Percentiles rank a stretch among this genome's conserved stretches.
Evolutionary conservation across 75 land plant species (phyloP).

Genomic region (Azolla pinnata): DNA sequence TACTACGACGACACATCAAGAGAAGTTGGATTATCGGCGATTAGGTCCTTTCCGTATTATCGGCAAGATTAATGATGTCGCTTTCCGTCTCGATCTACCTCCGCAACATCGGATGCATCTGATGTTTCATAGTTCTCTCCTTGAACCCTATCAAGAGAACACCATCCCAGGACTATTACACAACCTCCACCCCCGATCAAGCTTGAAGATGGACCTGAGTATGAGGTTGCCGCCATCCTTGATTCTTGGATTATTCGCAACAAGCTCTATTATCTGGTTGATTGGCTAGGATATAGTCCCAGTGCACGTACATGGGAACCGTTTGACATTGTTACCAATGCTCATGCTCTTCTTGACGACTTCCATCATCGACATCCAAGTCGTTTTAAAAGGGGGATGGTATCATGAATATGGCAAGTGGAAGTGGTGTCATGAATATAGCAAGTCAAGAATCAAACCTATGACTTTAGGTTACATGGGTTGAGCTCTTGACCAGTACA

Average conservation of each 20-base stretch:
- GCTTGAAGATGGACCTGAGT: slow-evolving; percentile 11
- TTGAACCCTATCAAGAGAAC: slow-evolving; percentile 1
- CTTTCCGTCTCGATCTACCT: slow-evolving; percentile 13
- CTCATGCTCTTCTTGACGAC: neutral
- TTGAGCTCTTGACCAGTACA: too few species aligned
- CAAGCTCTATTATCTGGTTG: slow-evolving; percentile 13
- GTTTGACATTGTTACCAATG: slow-evolving; percentile 7
- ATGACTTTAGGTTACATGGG: too few species aligned
- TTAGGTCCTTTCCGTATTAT: slow-evolving; percentile 4
- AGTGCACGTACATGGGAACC: slow-evolving; percentile 15
- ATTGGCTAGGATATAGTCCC: slow-evolving; percentile 12
- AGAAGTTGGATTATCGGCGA: slow-evolving; percentile 6
- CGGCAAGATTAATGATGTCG: neutral
- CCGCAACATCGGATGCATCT: slow-evolving; percentile 1
- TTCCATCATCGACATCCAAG: slow-evolving; percentile 9
- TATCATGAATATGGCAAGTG: too few species aligned
- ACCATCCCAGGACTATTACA: slow-evolving; percentile 1
- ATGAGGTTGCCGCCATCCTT: slow-evolving; percentile 12
- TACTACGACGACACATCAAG: slow-evolving; percentile 1
- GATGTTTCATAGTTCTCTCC: slow-evolving; percentile 10
- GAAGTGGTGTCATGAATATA: too few species aligned
- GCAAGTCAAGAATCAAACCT: too few species aligned
- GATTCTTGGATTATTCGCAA: slow-evolving; percentile 5
- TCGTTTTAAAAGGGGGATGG: too few species aligned
- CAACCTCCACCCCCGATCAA: slow-evolving; percentile 7